Conservation (phyloP, 108 stramenopile species). For the Discostella pseudostelligera region DNA sequence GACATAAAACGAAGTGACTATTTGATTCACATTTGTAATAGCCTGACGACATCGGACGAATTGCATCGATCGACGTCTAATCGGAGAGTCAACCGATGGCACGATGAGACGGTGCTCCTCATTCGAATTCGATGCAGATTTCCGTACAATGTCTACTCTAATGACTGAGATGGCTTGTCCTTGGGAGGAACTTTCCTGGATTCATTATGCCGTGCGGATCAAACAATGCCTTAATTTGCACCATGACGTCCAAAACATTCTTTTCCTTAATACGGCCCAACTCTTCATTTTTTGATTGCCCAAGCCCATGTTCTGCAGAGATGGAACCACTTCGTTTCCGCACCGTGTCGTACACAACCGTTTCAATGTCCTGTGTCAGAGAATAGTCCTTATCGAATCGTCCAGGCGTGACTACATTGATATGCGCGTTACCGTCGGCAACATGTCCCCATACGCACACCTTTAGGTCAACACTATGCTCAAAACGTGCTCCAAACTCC, state of each 20-base stretch:
- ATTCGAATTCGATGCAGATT: too few relatives aligned
- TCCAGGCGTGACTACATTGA: slow-evolving; percentile 79
- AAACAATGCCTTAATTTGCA: slow-evolving; percentile 59
- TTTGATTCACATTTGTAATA: too few relatives aligned
- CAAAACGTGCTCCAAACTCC: slow-evolving; percentile 14
- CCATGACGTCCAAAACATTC: slow-evolving; percentile 57
- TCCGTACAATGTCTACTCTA: too few relatives aligned
- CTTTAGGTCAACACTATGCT: slow-evolving; percentile 24
- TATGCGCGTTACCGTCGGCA: slow-evolving; percentile 95
- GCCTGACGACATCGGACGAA: too few relatives aligned
- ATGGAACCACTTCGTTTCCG: slow-evolving; percentile 86
- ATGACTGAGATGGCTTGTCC: background rate
- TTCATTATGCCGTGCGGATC: slow-evolving; percentile 84
- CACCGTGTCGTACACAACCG: slow-evolving; percentile 71
- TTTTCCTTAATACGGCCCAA: slow-evolving; percentile 50
- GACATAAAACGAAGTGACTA: too few relatives aligned
- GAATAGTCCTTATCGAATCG: slow-evolving; percentile 41
- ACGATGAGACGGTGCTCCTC: too few relatives aligned
- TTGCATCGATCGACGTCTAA: too few relatives aligned
- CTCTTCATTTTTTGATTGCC: slow-evolving; percentile 82
- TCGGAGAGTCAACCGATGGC: too few relatives aligned
- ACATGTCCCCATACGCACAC: slow-evolving; percentile 82
- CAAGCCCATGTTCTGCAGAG: slow-evolving; percentile 98
- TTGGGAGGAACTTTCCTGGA: slow-evolving; percentile 79
- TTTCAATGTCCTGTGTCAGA: slow-evolving; percentile 61